Percentiles rank a stretch among this genome's conserved stretches.
Conservation (phyloP, 495 filamentous ascomycete genomes). For the Aspergillus cristatus region DNA sequence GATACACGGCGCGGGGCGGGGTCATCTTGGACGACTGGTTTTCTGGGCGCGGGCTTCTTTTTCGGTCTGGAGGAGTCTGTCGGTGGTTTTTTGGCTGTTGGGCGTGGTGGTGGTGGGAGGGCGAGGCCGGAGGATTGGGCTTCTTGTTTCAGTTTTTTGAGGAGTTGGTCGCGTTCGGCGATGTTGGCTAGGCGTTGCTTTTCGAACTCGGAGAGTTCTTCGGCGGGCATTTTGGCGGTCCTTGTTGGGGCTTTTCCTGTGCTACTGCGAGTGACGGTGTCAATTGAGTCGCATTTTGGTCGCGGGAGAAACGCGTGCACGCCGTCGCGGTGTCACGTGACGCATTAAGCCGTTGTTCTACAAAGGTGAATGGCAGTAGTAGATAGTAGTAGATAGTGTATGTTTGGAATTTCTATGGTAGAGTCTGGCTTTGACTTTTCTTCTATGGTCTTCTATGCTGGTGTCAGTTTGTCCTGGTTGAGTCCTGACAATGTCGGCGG, state of each 20-base stretch:
- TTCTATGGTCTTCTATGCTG: too few relatives aligned
- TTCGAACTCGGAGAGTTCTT: slow-evolving; percentile 57
- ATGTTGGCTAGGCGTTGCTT: slow-evolving; percentile 62
- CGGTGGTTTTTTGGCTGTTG: slow-evolving; percentile 30
- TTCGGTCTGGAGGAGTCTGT: slow-evolving; percentile 28
- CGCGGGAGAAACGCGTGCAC: too few relatives aligned
- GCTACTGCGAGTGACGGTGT: too few relatives aligned
- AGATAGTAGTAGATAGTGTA: too few relatives aligned
- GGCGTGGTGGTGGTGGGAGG: slow-evolving; percentile 24
- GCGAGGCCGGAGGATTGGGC: slow-evolving; percentile 46
- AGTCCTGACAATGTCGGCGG: too few relatives aligned
- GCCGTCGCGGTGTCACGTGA: slow-evolving; percentile 16
- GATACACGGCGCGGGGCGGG: slow-evolving; percentile 51
- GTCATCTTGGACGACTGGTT: slow-evolving; percentile 40
- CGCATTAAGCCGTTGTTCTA: slow-evolving; percentile 1
- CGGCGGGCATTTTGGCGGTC: slow-evolving; percentile 10
- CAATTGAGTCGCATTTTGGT: too few relatives aligned
- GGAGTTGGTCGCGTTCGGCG: slow-evolving; percentile 60
- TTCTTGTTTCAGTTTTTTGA: slow-evolving; percentile 47
- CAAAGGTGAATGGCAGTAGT: too few relatives aligned
- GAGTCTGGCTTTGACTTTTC: too few relatives aligned
- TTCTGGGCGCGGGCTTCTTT: slow-evolving; percentile 37
- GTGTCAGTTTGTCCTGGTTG: too few relatives aligned
- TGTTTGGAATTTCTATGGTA: too few relatives aligned
- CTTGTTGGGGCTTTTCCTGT: too few relatives aligned